These are phyloP conservation scores for Penicillium ochrochloron DNA, from an alignment of 495 filamentous ascomycete species.

Conservation along the genomic window DNA sequence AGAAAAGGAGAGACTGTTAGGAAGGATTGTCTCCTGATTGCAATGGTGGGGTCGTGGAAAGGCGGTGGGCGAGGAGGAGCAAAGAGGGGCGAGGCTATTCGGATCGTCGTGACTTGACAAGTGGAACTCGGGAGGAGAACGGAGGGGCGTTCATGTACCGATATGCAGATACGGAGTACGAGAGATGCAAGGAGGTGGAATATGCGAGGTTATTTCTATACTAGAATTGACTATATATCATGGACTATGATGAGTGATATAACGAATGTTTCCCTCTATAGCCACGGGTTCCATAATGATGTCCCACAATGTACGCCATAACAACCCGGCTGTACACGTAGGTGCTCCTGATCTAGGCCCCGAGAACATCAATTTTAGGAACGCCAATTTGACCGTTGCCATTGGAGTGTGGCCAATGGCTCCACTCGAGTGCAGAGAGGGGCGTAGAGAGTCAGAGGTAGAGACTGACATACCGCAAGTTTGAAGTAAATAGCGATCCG, in stretches of 20 bases:
- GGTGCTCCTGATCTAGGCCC: neutral
- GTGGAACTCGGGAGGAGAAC: neutral
- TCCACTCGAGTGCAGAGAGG: neutral
- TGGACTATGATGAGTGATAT: neutral
- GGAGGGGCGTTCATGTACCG: neutral
- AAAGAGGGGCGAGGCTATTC: slow-evolving; percentile 42
- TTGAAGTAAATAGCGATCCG: neutral
- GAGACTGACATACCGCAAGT: neutral
- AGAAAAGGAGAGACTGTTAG: slow-evolving; percentile 14
- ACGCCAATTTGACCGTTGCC: neutral
- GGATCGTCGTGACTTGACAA: slow-evolving; percentile 14
- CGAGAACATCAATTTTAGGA: neutral
- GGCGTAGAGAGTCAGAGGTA: neutral
- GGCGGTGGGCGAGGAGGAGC: slow-evolving; percentile 50
- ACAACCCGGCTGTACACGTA: neutral
- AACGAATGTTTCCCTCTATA: neutral
- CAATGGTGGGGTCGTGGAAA: slow-evolving; percentile 50
- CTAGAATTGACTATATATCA: neutral
- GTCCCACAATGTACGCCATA: neutral
- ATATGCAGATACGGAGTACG: slow-evolving; percentile 11
- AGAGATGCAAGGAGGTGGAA: neutral
- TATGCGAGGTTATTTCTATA: slow-evolving; percentile 6
- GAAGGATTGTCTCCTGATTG: slow-evolving; percentile 29
- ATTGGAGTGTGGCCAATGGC: slow-evolving; percentile 4
- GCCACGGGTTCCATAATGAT: neutral